Evolutionary conservation across 1,284 basidiomycete genomes (phyloP), one percentile per base, ranked within the genome.

Genomic region (Malassezia sympodialis): DNA sequence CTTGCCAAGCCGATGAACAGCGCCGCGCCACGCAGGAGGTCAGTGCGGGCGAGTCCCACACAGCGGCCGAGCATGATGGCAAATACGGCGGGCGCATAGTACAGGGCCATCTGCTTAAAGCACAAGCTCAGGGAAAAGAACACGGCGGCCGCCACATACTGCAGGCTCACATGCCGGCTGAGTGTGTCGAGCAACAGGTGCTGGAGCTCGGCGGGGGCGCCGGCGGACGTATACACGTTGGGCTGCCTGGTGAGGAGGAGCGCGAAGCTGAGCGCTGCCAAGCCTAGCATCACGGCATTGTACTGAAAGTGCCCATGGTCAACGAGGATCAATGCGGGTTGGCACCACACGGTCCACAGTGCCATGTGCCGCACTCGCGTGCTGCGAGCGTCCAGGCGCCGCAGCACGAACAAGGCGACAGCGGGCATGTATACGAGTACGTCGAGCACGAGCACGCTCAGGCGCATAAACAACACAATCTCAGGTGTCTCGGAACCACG

Each of bases 21-120:
- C 37, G 74, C 79, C 8, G 79, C 56, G 5, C 88, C 90, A 49
- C 75, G 23, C 68, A 69, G 44, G 78, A 78, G 39, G 84, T 87
- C 27, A 87, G 78, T 69, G 81, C 85, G 12, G 87, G 65, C 72
- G 85, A 93, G 77, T 85, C 93, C 35, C 83, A 87, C 14, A 90
- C 70, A 72, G 10, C 72, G 65, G 5, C 72, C 72, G 0, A 74
- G 59, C 70, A 74, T 72, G 48, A 70, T 51, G 17, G 69, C 67
- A 47, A 73, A 72, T 3, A 74, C 59, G 3, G 86, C 89, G 7
- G 91, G 91, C 0, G 88, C 86, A 73, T 89, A 96, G 74, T 93
- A 94, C 11, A 96, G 78, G 4, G 87, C 85, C 89, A 94, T 94
- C 75, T 94, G 90, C 75, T 96, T 94, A 80, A 94, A 94, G 3